Evolutionary conservation across 441 rosid species (phyloP).

Genomic region (Erysimum cheiri): DNA sequence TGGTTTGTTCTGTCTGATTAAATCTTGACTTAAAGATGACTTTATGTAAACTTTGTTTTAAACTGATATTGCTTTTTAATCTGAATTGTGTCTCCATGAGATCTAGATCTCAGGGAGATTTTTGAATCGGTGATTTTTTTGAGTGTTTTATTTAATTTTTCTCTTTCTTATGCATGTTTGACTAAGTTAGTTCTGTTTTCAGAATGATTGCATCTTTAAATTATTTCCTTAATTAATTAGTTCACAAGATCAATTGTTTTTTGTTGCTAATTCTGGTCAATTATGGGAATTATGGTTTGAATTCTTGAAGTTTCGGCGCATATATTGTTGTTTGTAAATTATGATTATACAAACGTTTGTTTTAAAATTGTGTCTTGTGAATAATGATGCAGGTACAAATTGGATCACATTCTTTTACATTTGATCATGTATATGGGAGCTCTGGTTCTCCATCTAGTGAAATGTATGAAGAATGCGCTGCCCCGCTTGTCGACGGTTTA

Average conservation of each 20-base stretch:
- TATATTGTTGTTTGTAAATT: background rate
- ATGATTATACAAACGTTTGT: background rate
- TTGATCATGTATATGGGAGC: conserved; percentile 97
- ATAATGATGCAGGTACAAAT: conserved; percentile 72
- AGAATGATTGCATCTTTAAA: conserved; percentile 41
- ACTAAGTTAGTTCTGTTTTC: conserved; percentile 38
- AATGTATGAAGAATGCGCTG: conserved; percentile 87
- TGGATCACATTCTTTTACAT: conserved; percentile 93
- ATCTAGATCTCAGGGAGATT: conserved; percentile 42
- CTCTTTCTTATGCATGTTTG: conserved; percentile 46
- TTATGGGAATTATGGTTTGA: background rate
- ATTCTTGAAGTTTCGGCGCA: too few relatives aligned
- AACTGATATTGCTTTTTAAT: conserved; percentile 13
- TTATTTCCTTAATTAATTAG: conserved; percentile 41
- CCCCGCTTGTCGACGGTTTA: conserved; percentile 90
- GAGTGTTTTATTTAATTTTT: conserved; percentile 17
- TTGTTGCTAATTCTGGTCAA: conserved; percentile 22
- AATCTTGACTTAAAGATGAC: conserved; percentile 16
- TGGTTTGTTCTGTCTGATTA: conserved; percentile 9
- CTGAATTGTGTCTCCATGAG: conserved; percentile 26
- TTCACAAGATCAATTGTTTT: conserved; percentile 23
- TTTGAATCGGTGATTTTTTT: conserved; percentile 15
- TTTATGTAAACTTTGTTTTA: background rate
- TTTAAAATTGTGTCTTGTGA: background rate
- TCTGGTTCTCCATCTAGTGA: conserved; percentile 69